Evolutionary conservation across 139 green algal genomes (phyloP).

Genomic region (Haematococcus sp.): DNA sequence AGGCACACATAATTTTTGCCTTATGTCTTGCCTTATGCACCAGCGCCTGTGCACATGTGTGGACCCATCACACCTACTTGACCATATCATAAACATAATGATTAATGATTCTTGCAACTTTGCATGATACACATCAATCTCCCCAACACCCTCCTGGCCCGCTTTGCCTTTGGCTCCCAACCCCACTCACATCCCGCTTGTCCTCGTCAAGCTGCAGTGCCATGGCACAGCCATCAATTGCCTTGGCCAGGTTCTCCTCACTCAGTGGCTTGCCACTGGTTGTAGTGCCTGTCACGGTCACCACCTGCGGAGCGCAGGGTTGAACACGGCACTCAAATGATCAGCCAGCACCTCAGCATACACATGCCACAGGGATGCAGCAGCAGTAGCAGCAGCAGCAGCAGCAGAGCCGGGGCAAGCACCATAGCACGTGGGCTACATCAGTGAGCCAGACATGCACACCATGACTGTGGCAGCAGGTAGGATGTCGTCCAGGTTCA

Average conservation of each 20-base stretch:
- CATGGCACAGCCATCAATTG: conserved; percentile 76
- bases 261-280: conserved; percentile 77
- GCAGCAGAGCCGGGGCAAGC: not conserved
- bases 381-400: not conserved
- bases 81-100: no score
- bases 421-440: no score
- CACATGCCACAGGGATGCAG: no score
- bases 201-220: conserved; percentile 82
- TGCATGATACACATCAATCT: no score
- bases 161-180: no score
- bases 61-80: no score
- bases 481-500: conserved; percentile 58
- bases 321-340: no score
- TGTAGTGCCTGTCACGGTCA: conserved; percentile 94
- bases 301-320: conserved; percentile 24
- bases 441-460: conserved; percentile 7
- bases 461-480: conserved; percentile 91
- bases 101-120: no score
- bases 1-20: not conserved
- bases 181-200: conserved; percentile 54
- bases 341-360: no score
- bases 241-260: conserved; percentile 45
- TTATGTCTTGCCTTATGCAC: not conserved
- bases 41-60: no score
- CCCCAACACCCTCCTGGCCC: no score